Percentiles rank a stretch among this genome's conserved stretches.
phyloP scores from a whole-genome alignment of 495 filamentous ascomycete species.

The Penicillium silybi region DNA sequence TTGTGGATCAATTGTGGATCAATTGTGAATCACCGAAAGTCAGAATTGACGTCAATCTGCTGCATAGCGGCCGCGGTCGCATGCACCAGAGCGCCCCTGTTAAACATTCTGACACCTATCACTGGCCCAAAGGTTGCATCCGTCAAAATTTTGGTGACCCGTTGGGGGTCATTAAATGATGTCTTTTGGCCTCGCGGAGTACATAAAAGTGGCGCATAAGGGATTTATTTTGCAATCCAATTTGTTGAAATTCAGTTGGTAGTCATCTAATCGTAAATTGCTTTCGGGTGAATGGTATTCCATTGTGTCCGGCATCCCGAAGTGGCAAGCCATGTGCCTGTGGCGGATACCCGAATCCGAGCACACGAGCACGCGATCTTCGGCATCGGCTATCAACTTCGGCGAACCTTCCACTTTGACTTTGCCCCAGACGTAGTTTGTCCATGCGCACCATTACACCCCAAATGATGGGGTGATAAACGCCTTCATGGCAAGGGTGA shows the following conservation, averaged over 20 bases:
- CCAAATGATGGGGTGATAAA: slow-evolving; percentile 45
- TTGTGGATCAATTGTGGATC: not conserved
- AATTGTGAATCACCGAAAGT: not conserved
- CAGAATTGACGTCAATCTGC: not conserved
- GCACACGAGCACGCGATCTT: not conserved
- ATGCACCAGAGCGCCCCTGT: not conserved
- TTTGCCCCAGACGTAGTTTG: not conserved
- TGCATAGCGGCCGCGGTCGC: not conserved
- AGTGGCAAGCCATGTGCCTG: not conserved
- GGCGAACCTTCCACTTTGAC: not conserved
- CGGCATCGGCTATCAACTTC: not conserved
- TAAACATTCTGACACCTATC: not conserved
- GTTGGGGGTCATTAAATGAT: not conserved
- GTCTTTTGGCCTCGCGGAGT: not conserved
- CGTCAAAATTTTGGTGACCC: not conserved
- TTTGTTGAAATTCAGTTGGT: not conserved
- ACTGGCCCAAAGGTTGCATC: not conserved
- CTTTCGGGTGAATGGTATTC: not conserved
- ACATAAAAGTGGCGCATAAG: not conserved
- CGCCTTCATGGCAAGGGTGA: slow-evolving; percentile 63
- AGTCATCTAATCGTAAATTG: not conserved
- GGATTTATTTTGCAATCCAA: not conserved
- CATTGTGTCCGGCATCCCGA: not conserved
- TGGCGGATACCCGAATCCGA: too few relatives aligned
- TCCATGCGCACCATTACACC: not conserved